Conservation (phyloP, 129 eudicot species). For the Tagetes erecta region DNA sequence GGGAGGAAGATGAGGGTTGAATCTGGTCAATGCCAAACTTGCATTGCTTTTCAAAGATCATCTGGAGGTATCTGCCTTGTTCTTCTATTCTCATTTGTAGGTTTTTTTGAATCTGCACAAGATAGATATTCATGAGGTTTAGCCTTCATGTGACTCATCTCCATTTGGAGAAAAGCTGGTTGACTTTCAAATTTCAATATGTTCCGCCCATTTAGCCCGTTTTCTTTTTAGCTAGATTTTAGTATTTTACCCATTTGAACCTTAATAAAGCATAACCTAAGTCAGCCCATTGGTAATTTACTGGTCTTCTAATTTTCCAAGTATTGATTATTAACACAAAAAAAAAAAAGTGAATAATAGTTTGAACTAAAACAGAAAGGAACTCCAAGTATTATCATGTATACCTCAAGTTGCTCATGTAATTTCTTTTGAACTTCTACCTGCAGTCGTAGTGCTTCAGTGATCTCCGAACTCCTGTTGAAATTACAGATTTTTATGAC, state of each 20-base stretch:
- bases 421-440: conserved; percentile 88
- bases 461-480: conserved; percentile 80
- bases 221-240: neutral
- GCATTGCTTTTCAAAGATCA: conserved; percentile 87
- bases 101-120: conserved; percentile 81
- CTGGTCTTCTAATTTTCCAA: neutral
- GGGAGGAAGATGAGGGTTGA: conserved; percentile 43
- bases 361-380: neutral
- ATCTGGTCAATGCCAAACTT: conserved; percentile 55
- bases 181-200: neutral
- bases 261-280: neutral
- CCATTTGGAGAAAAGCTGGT: neutral
- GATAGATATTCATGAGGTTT: neutral
- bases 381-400: neutral
- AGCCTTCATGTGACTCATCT: neutral
- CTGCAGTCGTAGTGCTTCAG: conserved; percentile 86
- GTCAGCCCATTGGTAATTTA: neutral
- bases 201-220: neutral
- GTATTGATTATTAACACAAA: neutral
- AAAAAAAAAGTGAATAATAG: neutral
- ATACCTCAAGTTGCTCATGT: conserved; percentile 89
- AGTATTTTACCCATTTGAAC: neutral
- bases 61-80: conserved; percentile 56
- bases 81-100: conserved; percentile 84
- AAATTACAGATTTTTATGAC: conserved; percentile 4